Evolutionary conservation across 73 alveolate species (phyloP).

Genomic region (Breviolum minutum): DNA sequence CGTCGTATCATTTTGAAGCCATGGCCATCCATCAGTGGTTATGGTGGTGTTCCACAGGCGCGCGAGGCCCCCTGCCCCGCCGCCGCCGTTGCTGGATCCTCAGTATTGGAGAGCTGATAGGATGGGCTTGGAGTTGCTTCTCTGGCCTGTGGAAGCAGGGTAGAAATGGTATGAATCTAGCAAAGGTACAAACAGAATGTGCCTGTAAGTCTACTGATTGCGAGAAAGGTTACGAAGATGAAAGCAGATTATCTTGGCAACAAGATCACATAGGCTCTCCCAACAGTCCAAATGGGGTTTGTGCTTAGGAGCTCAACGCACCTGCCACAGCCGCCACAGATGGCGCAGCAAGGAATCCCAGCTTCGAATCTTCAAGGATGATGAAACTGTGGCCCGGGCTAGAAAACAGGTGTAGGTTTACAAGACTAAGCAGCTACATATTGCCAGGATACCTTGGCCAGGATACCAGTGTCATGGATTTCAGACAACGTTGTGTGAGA

Average conservation of each 20-base stretch:
- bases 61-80: slow-evolving; percentile 33
- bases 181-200: too few relatives aligned
- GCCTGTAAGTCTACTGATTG: too few relatives aligned
- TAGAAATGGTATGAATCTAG: too few relatives aligned
- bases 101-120: too few relatives aligned
- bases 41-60: background rate
- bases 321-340: slow-evolving; percentile 63
- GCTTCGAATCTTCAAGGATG: background rate
- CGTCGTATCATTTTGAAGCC: too few relatives aligned
- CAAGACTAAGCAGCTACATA: background rate
- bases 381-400: background rate
- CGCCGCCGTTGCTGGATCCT: background rate
- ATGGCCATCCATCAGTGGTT: too few relatives aligned
- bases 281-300: background rate
- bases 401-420: background rate
- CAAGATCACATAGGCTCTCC: background rate
- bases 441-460: background rate
- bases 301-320: background rate
- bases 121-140: too few relatives aligned
- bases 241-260: too few relatives aligned
- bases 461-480: too few relatives aligned
- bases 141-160: too few relatives aligned
- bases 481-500: too few relatives aligned
- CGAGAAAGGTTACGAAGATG: too few relatives aligned
- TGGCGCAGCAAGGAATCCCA: slow-evolving; percentile 24